Base-by-base conservation (phyloP, 257 asterid genomes). In the Solanum commersonii region DNA sequence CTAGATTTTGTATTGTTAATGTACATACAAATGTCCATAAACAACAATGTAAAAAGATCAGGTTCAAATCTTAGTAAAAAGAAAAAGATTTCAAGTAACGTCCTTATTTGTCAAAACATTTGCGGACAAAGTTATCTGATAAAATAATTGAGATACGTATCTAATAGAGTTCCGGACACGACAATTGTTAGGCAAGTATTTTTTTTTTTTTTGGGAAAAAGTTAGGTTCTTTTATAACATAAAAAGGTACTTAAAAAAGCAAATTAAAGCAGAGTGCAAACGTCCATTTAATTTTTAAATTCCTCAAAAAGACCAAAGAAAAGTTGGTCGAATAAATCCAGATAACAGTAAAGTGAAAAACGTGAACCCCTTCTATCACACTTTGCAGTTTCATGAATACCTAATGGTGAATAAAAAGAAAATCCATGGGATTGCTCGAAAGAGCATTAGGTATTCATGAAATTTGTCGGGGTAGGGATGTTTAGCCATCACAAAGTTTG, bases 31-130 rank as follows among this genome's bases (percentile, higher is more conserved):
- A 73, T 35, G 49, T 35, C 29, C 23, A 70, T 70, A 67, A 25
- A 12, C 7, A 11, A 59, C 68, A 3, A 59, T 0, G 0, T 59
- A 44, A 42, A 52, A 52, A 2, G 8, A 52, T 52, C 10, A 16
- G 23, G 60, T 49, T 14, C 8, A 49, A 49, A 49, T 49, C 60
- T 49, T 49, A 49, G n/a, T 52, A 1, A 63, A 63, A 63, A n/a
- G 11, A 2, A 2, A 63, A 63, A 0, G 31, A 23, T 23, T 60
- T 60, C 1, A 5, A 0, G 20, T 14, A 49, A 5, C 0, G 3
- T 2, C 8, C 22, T 49, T 49, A 49, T 15, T 49, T 49, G 8
- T 46, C 16, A 2, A 49, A 49, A 0, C 0, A 5, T 6, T 52
- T 16, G 10, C 1, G 23, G 0, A 52, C 4, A 52, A 16, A 52